Conservation (phyloP, 805 yeast species). For the Pichia phayaonensis region DNA sequence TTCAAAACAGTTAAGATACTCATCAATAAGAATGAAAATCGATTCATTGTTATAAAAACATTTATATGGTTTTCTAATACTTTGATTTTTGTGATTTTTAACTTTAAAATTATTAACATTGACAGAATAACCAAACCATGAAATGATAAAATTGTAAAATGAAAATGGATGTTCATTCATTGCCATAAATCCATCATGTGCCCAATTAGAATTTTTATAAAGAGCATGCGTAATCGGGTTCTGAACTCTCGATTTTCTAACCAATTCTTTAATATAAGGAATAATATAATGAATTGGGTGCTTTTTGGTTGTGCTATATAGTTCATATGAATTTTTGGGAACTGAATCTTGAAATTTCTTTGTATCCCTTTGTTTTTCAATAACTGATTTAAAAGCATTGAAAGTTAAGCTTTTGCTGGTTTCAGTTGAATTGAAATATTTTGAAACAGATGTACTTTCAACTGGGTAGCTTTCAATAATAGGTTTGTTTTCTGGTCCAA, state of each 20-base stretch:
- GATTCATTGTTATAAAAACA: neutral
- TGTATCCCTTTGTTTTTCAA: neutral
- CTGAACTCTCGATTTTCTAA: neutral
- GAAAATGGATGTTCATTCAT: neutral
- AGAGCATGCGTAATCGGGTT: neutral
- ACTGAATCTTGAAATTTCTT: neutral
- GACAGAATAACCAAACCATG: neutral
- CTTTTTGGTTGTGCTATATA: neutral
- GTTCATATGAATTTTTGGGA: neutral
- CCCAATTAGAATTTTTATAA: neutral
- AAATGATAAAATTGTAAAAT: neutral
- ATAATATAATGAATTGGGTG: neutral
- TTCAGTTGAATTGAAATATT: neutral
- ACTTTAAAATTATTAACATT: neutral
- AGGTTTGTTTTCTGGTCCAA: neutral
- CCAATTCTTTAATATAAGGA: neutral
- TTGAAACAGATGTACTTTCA: neutral
- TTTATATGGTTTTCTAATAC: neutral
- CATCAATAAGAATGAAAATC: neutral
- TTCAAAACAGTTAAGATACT: neutral
- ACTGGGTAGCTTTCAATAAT: neutral
- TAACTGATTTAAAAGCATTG: neutral
- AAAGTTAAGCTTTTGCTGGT: neutral
- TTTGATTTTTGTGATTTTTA: neutral
- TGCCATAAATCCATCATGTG: neutral